Conservation (phyloP, 805 yeast genomes). For the Metschnikowia gruessii region DNA sequence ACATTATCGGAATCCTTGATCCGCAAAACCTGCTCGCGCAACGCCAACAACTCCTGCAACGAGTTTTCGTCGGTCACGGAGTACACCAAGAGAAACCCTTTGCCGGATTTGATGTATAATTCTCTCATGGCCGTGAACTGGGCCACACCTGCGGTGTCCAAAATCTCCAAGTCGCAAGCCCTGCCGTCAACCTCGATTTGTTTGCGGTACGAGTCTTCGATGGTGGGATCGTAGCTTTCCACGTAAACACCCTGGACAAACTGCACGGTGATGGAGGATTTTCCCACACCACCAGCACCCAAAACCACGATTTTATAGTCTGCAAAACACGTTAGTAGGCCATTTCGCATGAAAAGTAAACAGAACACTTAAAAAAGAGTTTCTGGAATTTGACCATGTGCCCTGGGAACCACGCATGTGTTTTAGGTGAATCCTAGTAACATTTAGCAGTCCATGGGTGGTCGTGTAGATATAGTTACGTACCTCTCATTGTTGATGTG, state of each 20-base stretch:
- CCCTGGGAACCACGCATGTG: no score
- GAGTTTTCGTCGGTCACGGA: slow-evolving; percentile 63
- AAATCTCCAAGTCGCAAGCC: slow-evolving; percentile 73
- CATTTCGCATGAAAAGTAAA: slow-evolving; percentile 5
- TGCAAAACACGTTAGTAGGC: slow-evolving; percentile 21
- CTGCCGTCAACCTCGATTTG: slow-evolving; percentile 86
- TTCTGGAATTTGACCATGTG: no score
- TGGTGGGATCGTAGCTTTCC: slow-evolving; percentile 94
- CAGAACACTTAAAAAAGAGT: no score
- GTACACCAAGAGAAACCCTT: slow-evolving; percentile 61
- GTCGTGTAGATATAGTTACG: slow-evolving; percentile 1
- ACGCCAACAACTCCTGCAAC: slow-evolving; percentile 69
- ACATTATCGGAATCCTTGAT: slow-evolving; percentile 74
- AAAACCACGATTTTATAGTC: slow-evolving; percentile 88
- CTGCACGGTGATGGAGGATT: slow-evolving; percentile 88
- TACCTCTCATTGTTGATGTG: slow-evolving; percentile 15
- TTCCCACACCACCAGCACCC: slow-evolving; percentile 98
- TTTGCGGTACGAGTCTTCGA: slow-evolving; percentile 91
- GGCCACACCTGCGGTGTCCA: slow-evolving; percentile 67
- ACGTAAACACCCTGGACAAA: slow-evolving; percentile 87
- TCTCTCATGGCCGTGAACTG: slow-evolving; percentile 97
- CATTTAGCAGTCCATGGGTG: no score
- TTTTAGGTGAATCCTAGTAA: no score
- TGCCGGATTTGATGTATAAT: slow-evolving; percentile 80
- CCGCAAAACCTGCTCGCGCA: slow-evolving; percentile 79